phyloP scores from a whole-genome alignment of 1,284 basidiomycete genomes.

The Ceratobasidium sp. region DNA sequence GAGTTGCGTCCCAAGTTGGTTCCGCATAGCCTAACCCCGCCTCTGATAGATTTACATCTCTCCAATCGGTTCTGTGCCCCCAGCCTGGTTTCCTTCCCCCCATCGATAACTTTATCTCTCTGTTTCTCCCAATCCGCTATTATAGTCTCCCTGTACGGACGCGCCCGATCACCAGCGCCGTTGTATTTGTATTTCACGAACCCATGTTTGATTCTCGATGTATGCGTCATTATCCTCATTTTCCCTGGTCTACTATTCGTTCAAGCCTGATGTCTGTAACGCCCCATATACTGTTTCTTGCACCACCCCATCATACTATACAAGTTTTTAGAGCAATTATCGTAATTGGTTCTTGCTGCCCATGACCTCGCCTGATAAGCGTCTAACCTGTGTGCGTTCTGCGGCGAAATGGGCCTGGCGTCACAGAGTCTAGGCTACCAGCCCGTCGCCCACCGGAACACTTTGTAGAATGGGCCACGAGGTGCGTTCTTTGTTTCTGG shows the following conservation, averaged over 20 bases:
- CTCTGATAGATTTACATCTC: constrained; percentile 30
- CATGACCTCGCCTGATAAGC: background rate
- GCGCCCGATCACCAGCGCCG: constrained; percentile 26
- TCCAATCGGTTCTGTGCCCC: constrained; percentile 12
- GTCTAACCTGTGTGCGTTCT: background rate
- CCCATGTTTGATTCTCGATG: constrained; percentile 3
- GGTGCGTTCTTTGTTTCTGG: constrained; percentile 7
- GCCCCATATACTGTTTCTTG: background rate
- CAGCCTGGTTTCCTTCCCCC: constrained; percentile 6
- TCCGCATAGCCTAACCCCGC: constrained; percentile 4
- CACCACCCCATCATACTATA: constrained; percentile 1
- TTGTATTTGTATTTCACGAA: constrained; percentile 17
- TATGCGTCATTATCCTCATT: constrained; percentile 16
- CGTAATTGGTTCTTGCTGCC: constrained; percentile 22
- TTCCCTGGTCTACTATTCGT: constrained; percentile 21
- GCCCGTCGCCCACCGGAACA: background rate
- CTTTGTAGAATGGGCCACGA: background rate
- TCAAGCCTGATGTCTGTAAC: constrained; percentile 9
- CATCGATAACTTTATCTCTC: constrained; percentile 40
- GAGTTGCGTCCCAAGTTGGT: constrained; percentile 21
- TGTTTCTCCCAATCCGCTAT: constrained; percentile 11
- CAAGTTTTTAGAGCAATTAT: constrained; percentile 19
- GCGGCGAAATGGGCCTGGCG: constrained; percentile 17
- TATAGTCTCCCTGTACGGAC: constrained; percentile 32
- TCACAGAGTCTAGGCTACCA: background rate